phyloP scores from a whole-genome alignment of 2,329 filamentous ascomycete genomes.

The Colletotrichum echinochloae region DNA sequence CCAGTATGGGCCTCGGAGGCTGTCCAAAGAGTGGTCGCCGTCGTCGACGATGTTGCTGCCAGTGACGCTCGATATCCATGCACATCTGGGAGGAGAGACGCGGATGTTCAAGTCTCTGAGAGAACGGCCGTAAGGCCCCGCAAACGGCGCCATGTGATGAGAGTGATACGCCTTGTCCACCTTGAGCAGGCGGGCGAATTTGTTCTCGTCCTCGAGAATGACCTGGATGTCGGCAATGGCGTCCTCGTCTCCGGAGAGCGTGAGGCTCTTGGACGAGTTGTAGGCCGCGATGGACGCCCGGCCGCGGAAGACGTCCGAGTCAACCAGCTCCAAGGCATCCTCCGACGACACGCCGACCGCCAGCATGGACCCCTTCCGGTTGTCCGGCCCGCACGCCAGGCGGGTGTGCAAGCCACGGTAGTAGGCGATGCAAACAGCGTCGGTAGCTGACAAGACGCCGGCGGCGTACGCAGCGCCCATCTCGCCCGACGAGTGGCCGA shows the following conservation, averaged over 20 bases:
- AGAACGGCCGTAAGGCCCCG: no score
- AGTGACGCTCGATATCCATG: no score
- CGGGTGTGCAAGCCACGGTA: constrained; percentile 38
- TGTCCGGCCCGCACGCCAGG: no score
- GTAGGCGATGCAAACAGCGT: constrained; percentile 45
- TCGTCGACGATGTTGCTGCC: no score
- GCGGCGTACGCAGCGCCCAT: constrained; percentile 63
- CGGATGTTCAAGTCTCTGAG: no score
- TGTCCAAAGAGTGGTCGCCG: no score
- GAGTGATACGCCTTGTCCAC: constrained; percentile 50
- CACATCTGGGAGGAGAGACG: no score
- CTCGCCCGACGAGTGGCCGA: constrained; percentile 64
- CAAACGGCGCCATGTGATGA: constrained; percentile 44
- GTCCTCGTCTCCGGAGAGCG: constrained; percentile 46
- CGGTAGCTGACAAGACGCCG: constrained; percentile 50
- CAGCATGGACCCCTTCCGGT: constrained; percentile 43
- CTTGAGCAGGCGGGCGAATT: constrained; percentile 43
- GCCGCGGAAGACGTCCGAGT: constrained; percentile 24
- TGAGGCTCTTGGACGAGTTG: constrained; percentile 43
- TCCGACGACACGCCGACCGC: constrained; percentile 41
- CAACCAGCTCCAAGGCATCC: constrained; percentile 35
- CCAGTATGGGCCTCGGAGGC: no score
- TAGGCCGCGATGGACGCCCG: constrained; percentile 42
- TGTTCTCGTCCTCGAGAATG: constrained; percentile 38
- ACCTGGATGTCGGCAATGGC: constrained; percentile 44